Evolutionary conservation across 805 yeast species (phyloP).

Genomic region (Candida quercuum): DNA sequence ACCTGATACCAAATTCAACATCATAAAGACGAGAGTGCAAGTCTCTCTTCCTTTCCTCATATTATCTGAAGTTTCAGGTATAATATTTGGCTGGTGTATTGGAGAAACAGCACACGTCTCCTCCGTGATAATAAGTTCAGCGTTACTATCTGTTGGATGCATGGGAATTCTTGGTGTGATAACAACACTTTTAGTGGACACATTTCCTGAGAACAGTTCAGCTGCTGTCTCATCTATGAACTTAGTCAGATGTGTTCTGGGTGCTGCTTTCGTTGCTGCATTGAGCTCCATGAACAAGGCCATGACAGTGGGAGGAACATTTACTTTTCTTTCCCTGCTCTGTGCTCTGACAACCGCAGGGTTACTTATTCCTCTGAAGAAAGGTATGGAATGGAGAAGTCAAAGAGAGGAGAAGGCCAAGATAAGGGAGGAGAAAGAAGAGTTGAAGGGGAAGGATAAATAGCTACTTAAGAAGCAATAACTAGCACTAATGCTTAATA

Average conservation of each 20-base stretch:
- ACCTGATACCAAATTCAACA: slow-evolving; percentile 35
- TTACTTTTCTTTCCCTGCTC: slow-evolving; percentile 61
- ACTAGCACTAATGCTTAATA: too few species aligned
- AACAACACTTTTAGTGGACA: slow-evolving; percentile 63
- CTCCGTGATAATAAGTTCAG: slow-evolving; percentile 52
- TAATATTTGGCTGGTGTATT: slow-evolving; percentile 71
- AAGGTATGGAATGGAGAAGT: slow-evolving; percentile 26
- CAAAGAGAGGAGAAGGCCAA: slow-evolving; percentile 43
- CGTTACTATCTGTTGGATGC: slow-evolving; percentile 48
- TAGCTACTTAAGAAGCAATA: too few species aligned
- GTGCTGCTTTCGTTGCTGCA: slow-evolving; percentile 68
- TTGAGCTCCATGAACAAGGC: slow-evolving; percentile 50
- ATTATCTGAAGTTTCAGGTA: slow-evolving; percentile 31
- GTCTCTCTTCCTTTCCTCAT: slow-evolving; percentile 36
- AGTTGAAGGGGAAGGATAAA: too few species aligned
- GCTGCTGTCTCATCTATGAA: slow-evolving; percentile 73
- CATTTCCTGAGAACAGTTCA: slow-evolving; percentile 63
- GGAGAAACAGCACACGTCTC: slow-evolving; percentile 41
- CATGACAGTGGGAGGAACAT: slow-evolving; percentile 72
- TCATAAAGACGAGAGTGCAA: slow-evolving; percentile 47
- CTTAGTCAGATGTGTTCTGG: slow-evolving; percentile 63
- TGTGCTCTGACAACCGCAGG: slow-evolving; percentile 24
- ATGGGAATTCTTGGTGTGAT: slow-evolving; percentile 46
- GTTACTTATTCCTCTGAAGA: slow-evolving; percentile 25
- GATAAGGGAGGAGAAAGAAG: too few species aligned